Base-by-base conservation (phyloP, 1,284 basidiomycete species). In the Leccinum cinnamomeum region DNA sequence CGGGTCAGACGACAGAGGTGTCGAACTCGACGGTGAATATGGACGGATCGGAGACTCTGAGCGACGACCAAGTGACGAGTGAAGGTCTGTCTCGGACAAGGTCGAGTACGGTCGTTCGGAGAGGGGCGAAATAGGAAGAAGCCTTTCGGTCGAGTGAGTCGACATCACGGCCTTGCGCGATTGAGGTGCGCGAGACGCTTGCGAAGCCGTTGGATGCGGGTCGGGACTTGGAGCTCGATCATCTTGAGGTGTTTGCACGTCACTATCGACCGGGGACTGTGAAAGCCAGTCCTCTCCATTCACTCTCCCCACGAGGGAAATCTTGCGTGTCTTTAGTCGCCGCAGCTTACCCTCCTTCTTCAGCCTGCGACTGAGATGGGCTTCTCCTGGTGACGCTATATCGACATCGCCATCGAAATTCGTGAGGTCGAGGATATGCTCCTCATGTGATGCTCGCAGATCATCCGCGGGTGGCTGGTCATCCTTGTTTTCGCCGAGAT, bases 401-500 rank as follows among this genome's bases (percentile, higher is more conserved):
- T 92, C 89, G 64, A 91, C 83, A 65, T 93, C 90, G 28, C 90
- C 91, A 64, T 93, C 91, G 68, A 91, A 95, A 68, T 93, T 90
- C 7, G 91, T 93, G 59, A 91, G 78, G 67, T 93, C 91, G 16
- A 89, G 77, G 0, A 85, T 80, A 57, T 86, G 79, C 60, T 82
- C 80, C 61, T 86, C 82, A 62, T 83, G 79, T 11, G 79, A 79
- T 30, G 78, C 78, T 39, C 76, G 75, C 5, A 72, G 61, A 23
- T 76, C 72, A 14, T 70, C 70, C 16, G 63, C 67, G 10, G 57
- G 62, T 23, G 71, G 66, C n/a, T 76, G 75, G 20, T 72, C 69
- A 41, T 75, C 74, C 2, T 66, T 70, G 51, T 61, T 73, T 35
- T 77, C 75, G 7, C 76, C 76, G 1, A 75, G 73, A 67, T 84